Evolutionary conservation across 176 grass and related monocot species (phyloP), one percentile per base, ranked within the genome.

Genomic region (Pontederia paniculata): DNA sequence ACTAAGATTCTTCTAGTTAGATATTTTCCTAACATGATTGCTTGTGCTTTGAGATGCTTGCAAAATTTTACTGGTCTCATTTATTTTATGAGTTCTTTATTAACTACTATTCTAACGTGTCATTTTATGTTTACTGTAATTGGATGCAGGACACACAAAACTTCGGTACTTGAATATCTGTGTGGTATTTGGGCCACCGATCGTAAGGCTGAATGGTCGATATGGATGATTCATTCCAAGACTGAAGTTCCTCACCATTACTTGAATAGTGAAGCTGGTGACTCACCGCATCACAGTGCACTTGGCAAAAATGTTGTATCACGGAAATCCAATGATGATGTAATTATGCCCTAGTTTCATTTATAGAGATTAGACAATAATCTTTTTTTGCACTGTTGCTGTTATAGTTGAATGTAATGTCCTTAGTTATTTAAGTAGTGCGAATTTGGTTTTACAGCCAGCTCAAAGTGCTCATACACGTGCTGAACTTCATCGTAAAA

Each of bases 191-290:
- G 85, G 90, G 76, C 81, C 72, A 68, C 54, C 63, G 74, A 81
- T 65, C 65, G 90, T 7, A 89, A 86, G 74, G 70, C 85, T 45
- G 90, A 96, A 68, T 96, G 90, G 90, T 89, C 90, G 19, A 96
- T 96, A 67, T 89, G 85, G 85, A 86, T 84, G 23, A 77, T 96
- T 65, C 82, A 96, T 81, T 89, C 85, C n/a, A 83, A 89, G 50
- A 89, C 86, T 48, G 85, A 96, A 52, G 80, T 86, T 58, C 90
- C 90, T 45, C 85, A 89, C 54, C 78, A 60, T 45, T 96, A 89
- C 42, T 62, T 89, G 76, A 61, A 56, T 62, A 83, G 74, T 60
- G 54, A 78, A 71, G 52, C 60, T 63, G 74, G 77, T n/a, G 80
- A 81, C n/a, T 78, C 94, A 52, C 74, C 78, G 67, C 85, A 81